These are phyloP conservation scores for Amanita rimosa DNA, from an alignment of 768 basidiomycete genomes.

Conservation along the genomic window DNA sequence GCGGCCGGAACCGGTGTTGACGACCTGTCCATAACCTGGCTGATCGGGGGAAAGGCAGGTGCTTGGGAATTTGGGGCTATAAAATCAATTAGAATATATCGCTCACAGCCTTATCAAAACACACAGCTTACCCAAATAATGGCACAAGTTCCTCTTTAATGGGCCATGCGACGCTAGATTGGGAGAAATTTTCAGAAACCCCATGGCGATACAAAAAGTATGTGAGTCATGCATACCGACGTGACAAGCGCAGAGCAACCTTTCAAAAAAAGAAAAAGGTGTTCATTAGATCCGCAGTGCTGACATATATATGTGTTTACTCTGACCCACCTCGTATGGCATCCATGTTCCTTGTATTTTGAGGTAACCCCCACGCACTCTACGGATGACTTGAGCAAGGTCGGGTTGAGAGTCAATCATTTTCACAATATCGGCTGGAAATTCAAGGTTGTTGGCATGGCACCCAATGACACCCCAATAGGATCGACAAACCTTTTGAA, in stretches of 20 bases:
- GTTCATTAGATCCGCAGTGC: conserved; percentile 6
- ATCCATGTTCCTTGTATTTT: conserved; percentile 95
- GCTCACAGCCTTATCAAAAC: neutral
- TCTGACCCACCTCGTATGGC: conserved; percentile 67
- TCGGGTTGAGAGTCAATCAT: conserved; percentile 91
- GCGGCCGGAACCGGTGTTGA: conserved; percentile 47
- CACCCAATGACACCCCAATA: neutral
- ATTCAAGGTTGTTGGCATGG: conserved; percentile 4
- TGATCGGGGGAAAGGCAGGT: conserved; percentile 81
- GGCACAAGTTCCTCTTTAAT: conserved; percentile 81
- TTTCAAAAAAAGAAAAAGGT: conserved; percentile 15
- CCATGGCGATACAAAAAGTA: conserved; percentile 3
- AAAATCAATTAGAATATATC: neutral
- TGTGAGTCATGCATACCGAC: conserved; percentile 38
- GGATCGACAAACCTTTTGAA: conserved; percentile 56
- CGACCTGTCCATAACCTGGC: conserved; percentile 78
- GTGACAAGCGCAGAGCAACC: conserved; percentile 70
- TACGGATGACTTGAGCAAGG: conserved; percentile 68
- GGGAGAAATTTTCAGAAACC: neutral
- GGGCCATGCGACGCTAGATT: conserved; percentile 69
- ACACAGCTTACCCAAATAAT: conserved; percentile 62
- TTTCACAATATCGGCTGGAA: conserved; percentile 78
- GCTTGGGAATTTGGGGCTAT: conserved; percentile 71
- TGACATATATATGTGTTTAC: neutral
- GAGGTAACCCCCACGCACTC: conserved; percentile 80